Base-by-base conservation (phyloP, 306 rosid genomes). In the Myrica gale region DNA sequence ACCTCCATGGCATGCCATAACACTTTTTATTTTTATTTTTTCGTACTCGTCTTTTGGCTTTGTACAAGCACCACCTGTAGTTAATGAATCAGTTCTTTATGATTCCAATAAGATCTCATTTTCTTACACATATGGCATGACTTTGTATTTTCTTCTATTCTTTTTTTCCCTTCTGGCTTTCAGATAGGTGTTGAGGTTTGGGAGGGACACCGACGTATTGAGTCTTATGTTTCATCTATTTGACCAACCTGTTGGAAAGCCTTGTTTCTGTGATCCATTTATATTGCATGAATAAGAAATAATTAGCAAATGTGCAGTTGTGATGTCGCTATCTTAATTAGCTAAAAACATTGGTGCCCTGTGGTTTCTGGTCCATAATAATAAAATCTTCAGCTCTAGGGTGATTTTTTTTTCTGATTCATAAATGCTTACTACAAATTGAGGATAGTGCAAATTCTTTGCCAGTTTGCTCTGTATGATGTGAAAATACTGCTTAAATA, bases 1-100 rank as follows among this genome's bases (percentile, higher is more conserved):
- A 72, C 53, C 53, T 76, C 53, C 68, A 68, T 75, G 61, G 41
- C 52, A 42, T 75, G 37, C 76, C 57, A n/a, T 74, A 58, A 55
- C 6, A 8, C 15, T 13, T 52, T 45, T 16, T 39, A n/a, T n/a
- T n/a, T n/a, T n/a, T n/a, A n/a, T n/a, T 11, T 17, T 9, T 70
- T 19, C 56, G 66, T 74, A 5, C 41, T 46, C 55, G 16, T 69
- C 46, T 75, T 69, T 67, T 4, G 47, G 69, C 45, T 63, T 39
- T 37, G 47, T 15, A 7, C 21, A 13, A 39, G 47, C 47, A 10
- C 21, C 47, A 62, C 37, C 39, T 63, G 45, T 63, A 4, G 32
- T 56, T 19, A 20, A 20, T 56, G 23, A 11, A 20, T 20, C 32
- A n/a, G n/a, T n/a, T n/a, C n/a, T 56, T 56, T 56, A 56, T 56